A percentile compares a stretch with the other conserved stretches of the same genome.
phyloP scores from a whole-genome alignment of 2,329 filamentous ascomycete genomes.

The Emydomyces testavorans region DNA sequence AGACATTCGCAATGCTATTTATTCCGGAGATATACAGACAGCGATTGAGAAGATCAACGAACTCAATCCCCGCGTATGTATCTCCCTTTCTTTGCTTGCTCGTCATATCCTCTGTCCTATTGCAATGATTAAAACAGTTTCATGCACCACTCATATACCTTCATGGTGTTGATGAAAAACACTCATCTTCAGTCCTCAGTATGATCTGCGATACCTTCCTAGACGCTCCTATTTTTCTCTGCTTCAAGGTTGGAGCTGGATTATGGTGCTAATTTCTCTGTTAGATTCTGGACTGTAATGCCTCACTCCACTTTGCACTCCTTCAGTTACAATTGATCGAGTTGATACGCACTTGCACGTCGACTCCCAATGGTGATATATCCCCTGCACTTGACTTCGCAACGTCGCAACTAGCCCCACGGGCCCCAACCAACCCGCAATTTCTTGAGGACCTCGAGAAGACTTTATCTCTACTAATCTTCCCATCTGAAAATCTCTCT shows the following conservation, averaged over 20 bases:
- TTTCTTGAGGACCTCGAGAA: constrained; percentile 81
- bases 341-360: constrained; percentile 67
- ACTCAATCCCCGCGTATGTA: constrained; percentile 74
- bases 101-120: constrained; percentile 4
- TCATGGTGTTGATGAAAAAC: constrained; percentile 79
- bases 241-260: constrained; percentile 12
- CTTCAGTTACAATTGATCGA: constrained; percentile 87
- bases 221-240: constrained; percentile 10
- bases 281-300: constrained; percentile 77
- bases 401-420: constrained; percentile 71
- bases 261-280: constrained; percentile 14
- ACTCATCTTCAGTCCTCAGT: constrained; percentile 70
- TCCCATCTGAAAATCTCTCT: constrained; percentile 67
- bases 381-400: constrained; percentile 75
- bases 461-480: constrained; percentile 86
- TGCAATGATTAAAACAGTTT: constrained; percentile 85
- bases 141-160: constrained; percentile 99
- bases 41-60: constrained; percentile 85
- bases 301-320: constrained; percentile 75
- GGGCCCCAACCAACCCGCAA: constrained; percentile 66
- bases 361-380: constrained; percentile 58
- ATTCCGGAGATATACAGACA: constrained; percentile 69
- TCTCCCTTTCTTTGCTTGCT: constrained; percentile 10
- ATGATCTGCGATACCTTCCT: constrained; percentile 48
- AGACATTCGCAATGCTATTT: constrained; percentile 72